Evolutionary conservation across 2,329 filamentous ascomycete genomes (phyloP), one percentile per base, ranked within the genome.

Genomic region (Sphaerulina populicola): DNA sequence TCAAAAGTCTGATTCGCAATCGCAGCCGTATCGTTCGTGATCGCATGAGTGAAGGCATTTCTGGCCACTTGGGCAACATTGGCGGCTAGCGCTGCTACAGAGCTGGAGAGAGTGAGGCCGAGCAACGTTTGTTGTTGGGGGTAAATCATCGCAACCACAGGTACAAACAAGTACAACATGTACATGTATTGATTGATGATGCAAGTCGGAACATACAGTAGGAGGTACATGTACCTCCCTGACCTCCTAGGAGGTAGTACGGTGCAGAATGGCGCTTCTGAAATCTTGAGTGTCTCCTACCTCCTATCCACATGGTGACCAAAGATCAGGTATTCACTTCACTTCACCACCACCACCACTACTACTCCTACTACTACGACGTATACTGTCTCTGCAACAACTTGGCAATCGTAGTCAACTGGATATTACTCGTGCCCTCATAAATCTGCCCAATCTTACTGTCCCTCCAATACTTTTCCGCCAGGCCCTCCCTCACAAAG

Each of bases 381-480:
- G 81, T 84, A 64, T 86, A 87, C 65, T 81, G 72, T 71, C 80
- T 82, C 71, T 86, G 83, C 67, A 86, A 66, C 58, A 82, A 64
- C 73, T 83, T 85, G 29, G 81, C 82, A 69, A 87, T 86, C 3
- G 83, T 87, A 62, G 78, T 78, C 62, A 86, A 65, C 67, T 85
- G 82, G 58, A 85, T 84, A 62, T 85, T 85, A 67, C 84, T 88
- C 49, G 86, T 90, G 30, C 93, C 93, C 75, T 96, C 91, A 36
- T 63, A 64, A 35, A 62, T 97, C 58, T 89, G 89, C 8, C 93
- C 93, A 65, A 98, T 98, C 83, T 97, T 98, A 77, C 86, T 93
- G 69, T 98, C 93, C 42, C 93, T 79, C 78, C 85, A 98, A 75
- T 85, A 96, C 81, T 98, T 98, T 81, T 98, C 93, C 0, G 93